A percentile compares a stretch with the other conserved stretches of the same genome.
phyloP scores from a whole-genome alignment of 306 rosid species.

The Acacia melanoxylon region DNA sequence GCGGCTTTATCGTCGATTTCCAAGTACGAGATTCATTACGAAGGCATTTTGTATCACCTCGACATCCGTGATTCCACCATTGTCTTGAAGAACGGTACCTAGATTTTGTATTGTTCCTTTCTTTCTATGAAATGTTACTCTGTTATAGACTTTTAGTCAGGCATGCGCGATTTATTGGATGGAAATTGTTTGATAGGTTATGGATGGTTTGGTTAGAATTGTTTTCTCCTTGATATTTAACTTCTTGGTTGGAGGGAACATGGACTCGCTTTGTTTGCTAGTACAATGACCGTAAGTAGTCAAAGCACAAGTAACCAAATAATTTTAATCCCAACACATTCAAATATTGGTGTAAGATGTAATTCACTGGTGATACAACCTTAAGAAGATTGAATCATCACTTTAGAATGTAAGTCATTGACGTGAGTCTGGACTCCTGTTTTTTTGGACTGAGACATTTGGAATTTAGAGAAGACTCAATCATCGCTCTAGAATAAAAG shows the following conservation, averaged over 20 bases:
- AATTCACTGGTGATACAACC: no score
- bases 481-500: background rate
- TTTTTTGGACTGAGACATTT: background rate
- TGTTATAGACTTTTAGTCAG: background rate
- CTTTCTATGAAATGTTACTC: background rate
- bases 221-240: no score
- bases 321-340: no score
- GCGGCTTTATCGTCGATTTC: conserved; percentile 63
- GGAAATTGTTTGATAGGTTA: background rate
- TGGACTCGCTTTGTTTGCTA: no score
- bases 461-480: background rate
- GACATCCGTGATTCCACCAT: conserved; percentile 56
- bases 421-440: background rate
- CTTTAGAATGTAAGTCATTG: background rate
- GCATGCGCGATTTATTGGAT: background rate
- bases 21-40: conserved; percentile 74
- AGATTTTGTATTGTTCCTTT: background rate
- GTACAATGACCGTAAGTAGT: no score
- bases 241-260: no score
- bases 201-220: no score
- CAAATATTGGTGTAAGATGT: no score
- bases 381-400: background rate
- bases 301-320: no score
- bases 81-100: conserved; percentile 59
- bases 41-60: conserved; percentile 59